phyloP scores from a whole-genome alignment of 148 eudicot genomes.

The Bassia scoparia region DNA sequence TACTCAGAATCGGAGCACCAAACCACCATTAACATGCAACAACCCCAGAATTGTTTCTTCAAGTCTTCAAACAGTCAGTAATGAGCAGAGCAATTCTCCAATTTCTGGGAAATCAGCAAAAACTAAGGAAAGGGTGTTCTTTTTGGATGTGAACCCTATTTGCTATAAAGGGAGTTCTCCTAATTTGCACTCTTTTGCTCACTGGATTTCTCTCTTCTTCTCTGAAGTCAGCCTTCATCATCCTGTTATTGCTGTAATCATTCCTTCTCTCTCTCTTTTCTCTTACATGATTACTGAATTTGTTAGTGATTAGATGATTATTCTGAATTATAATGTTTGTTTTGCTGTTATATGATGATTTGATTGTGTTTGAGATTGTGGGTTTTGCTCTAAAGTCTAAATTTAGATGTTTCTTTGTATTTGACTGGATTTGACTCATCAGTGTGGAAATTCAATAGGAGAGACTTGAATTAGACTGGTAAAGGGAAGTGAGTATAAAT shows the following conservation, averaged over 20 bases:
- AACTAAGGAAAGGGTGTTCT: slow-evolving; percentile 63
- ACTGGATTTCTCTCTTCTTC: slow-evolving; percentile 86
- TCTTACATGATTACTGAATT: background rate
- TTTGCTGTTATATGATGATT: background rate
- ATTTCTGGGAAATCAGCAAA: background rate
- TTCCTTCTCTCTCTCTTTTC: slow-evolving; percentile 13
- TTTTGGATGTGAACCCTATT: slow-evolving; percentile 86
- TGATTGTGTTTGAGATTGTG: background rate
- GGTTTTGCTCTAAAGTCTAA: too few species aligned
- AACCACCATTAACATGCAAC: background rate
- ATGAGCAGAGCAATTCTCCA: slow-evolving; percentile 10
- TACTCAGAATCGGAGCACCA: slow-evolving; percentile 17
- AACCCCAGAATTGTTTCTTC: background rate
- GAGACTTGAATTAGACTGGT: too few species aligned
- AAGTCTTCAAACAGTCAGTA: slow-evolving; percentile 23
- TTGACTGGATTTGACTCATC: too few species aligned
- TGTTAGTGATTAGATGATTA: too few species aligned
- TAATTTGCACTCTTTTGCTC: slow-evolving; percentile 63
- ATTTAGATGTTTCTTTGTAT: too few species aligned
- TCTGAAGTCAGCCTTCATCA: slow-evolving; percentile 66
- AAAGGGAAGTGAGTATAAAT: too few species aligned
- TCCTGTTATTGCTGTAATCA: slow-evolving; percentile 87
- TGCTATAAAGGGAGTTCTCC: slow-evolving; percentile 69
- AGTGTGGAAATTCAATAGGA: too few species aligned
- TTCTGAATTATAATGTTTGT: background rate